Conservation (phyloP, 345 rosid genomes). For the Eucalyptus brandiana region DNA sequence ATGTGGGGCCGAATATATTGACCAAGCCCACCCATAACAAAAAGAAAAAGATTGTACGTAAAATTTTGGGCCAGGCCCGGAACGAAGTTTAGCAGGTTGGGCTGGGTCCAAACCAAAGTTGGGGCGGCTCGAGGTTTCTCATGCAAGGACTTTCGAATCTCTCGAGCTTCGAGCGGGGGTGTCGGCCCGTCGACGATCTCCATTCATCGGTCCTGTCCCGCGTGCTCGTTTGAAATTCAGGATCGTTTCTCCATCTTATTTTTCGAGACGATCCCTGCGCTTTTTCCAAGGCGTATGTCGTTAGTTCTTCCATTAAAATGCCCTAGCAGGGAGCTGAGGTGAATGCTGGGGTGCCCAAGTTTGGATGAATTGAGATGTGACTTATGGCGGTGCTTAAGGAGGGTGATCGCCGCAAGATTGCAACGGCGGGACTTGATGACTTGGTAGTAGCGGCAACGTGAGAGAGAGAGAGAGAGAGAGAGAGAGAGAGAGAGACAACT, state of each 20-base stretch:
- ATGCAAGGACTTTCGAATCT: neutral
- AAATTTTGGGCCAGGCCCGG: neutral
- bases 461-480: no score
- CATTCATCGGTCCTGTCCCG: neutral
- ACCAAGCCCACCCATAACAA: neutral
- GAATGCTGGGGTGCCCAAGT: neutral
- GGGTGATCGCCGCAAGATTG: fast-evolving
- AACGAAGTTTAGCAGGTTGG: neutral
- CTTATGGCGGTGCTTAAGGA: no score
- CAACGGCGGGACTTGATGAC: no score
- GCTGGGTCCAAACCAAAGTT: neutral
- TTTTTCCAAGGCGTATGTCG: fast-evolving
- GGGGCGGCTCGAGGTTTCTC: neutral
- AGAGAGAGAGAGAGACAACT: fast-evolving
- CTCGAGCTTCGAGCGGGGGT: neutral
- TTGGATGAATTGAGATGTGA: no score
- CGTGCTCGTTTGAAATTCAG: fast-evolving
- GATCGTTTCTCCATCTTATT: neutral
- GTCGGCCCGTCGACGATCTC: fast-evolving
- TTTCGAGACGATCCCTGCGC: fast-evolving
- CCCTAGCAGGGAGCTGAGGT: neutral
- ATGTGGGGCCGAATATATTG: neutral
- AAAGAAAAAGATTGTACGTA: neutral
- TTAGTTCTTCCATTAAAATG: neutral
- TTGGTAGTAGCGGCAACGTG: fast-evolving